Conservation (phyloP, 148 eudicot species). For the Chenopodium berlandieri region DNA sequence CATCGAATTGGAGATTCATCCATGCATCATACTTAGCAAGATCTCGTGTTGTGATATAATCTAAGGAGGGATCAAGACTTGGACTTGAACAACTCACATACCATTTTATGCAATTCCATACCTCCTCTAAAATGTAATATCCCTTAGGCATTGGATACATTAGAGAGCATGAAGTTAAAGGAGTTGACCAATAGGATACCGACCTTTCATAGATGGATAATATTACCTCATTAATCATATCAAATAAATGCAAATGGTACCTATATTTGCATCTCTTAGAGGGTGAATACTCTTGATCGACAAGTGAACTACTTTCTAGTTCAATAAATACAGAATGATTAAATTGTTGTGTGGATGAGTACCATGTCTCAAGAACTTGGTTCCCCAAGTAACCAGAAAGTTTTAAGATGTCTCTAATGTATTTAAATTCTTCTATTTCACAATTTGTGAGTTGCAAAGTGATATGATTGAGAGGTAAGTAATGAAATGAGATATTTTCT, state of each 20-base stretch:
- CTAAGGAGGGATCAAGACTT: slow-evolving; percentile 35
- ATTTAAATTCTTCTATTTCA: slow-evolving; percentile 46
- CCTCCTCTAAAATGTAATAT: slow-evolving; percentile 58
- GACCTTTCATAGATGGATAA: slow-evolving; percentile 58
- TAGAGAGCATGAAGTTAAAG: slow-evolving; percentile 41
- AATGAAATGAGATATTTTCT: background rate
- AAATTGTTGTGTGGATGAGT: slow-evolving; percentile 50
- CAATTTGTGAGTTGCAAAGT: slow-evolving; percentile 19
- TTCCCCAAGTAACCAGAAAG: slow-evolving; percentile 55
- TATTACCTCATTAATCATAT: slow-evolving; percentile 65
- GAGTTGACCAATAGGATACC: slow-evolving; percentile 48
- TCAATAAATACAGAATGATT: slow-evolving; percentile 57
- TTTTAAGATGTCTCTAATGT: slow-evolving; percentile 56
- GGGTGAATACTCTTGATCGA: slow-evolving; percentile 19
- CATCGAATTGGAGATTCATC: slow-evolving; percentile 90
- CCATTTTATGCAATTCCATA: slow-evolving; percentile 59
- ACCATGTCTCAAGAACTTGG: slow-evolving; percentile 59
- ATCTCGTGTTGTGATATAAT: slow-evolving; percentile 53
- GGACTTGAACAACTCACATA: slow-evolving; percentile 47
- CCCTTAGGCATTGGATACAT: slow-evolving; percentile 68
- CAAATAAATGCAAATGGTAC: slow-evolving; percentile 56
- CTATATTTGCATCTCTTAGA: slow-evolving; percentile 24
- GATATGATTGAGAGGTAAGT: background rate
- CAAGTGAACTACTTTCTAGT: slow-evolving; percentile 38
- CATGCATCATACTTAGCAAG: slow-evolving; percentile 57